Percentiles rank a stretch among this genome's conserved stretches.
Conservation (phyloP, 169 alveolate genomes). For the Theileria parva region DNA sequence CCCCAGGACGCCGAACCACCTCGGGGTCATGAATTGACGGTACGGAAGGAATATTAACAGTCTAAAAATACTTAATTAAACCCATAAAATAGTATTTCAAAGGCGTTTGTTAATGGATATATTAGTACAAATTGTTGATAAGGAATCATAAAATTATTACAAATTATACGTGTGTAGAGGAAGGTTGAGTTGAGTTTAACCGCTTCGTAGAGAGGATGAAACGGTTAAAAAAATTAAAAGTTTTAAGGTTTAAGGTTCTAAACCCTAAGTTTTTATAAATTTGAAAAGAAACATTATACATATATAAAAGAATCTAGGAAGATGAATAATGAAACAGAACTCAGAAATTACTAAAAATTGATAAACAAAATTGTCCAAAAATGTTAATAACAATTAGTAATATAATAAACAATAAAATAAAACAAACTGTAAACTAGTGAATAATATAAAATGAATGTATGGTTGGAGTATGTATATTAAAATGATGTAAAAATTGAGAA, state of each 20-base stretch:
- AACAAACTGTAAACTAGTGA: not conserved
- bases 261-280: not conserved
- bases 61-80: not conserved
- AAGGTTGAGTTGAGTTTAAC: not conserved
- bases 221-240: not conserved
- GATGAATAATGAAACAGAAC: not conserved
- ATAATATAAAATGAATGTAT: not conserved
- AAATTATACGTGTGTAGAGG: not conserved
- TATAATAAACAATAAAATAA: too few species aligned
- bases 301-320: not conserved
- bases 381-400: not conserved
- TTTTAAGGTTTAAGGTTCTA: not conserved
- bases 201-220: not conserved
- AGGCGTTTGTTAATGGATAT: not conserved
- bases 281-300: not conserved
- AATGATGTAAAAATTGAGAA: not conserved
- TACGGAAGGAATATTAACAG: constrained; percentile 6
- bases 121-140: not conserved
- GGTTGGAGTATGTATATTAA: not conserved
- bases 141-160: not conserved
- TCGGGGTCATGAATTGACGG: constrained; percentile 79
- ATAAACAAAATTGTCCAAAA: too few species aligned
- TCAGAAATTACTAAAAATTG: not conserved
- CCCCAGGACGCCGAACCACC: constrained; percentile 80
- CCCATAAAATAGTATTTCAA: too few species aligned